Conservation (phyloP, 805 yeast species). For the Brettanomyces naardenensis region DNA sequence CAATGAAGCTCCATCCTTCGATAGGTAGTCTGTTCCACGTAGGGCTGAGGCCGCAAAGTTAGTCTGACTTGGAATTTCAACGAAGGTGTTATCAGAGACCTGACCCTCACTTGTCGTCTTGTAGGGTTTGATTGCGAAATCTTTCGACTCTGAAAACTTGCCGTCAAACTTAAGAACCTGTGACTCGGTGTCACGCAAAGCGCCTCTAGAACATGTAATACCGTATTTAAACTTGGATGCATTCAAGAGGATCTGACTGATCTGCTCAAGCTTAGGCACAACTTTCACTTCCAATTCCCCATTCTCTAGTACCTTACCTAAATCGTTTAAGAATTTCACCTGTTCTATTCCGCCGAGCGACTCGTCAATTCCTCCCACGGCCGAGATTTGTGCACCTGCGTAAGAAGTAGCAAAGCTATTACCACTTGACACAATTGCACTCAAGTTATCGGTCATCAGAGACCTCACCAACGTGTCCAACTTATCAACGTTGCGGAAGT, state of each 20-base stretch:
- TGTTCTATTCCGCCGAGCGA: conserved; percentile 69
- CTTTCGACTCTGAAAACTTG: conserved; percentile 5
- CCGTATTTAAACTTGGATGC: conserved; percentile 42
- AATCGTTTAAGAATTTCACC: conserved; percentile 55
- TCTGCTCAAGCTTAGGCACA: conserved; percentile 53
- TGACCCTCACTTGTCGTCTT: not conserved
- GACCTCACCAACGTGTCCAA: conserved; percentile 65
- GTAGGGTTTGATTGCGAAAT: conserved; percentile 11
- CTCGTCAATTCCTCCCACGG: conserved; percentile 55
- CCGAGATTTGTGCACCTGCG: conserved; percentile 57
- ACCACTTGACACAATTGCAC: conserved; percentile 79
- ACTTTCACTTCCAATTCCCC: conserved; percentile 43
- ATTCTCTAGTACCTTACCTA: conserved; percentile 48
- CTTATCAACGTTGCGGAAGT: conserved; percentile 59
- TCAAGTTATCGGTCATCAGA: conserved; percentile 67
- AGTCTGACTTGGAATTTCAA: conserved; percentile 82
- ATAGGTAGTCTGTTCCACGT: conserved; percentile 57
- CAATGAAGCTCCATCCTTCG: conserved; percentile 75
- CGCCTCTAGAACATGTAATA: conserved; percentile 49
- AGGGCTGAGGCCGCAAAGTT: conserved; percentile 68
- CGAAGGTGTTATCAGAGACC: conserved; percentile 31
- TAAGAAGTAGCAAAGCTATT: conserved; percentile 71
- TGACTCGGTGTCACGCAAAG: conserved; percentile 29
- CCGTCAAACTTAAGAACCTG: conserved; percentile 26
- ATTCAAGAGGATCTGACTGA: conserved; percentile 37